phyloP scores from a whole-genome alignment of 345 rosid genomes.

The Brassica incana region DNA sequence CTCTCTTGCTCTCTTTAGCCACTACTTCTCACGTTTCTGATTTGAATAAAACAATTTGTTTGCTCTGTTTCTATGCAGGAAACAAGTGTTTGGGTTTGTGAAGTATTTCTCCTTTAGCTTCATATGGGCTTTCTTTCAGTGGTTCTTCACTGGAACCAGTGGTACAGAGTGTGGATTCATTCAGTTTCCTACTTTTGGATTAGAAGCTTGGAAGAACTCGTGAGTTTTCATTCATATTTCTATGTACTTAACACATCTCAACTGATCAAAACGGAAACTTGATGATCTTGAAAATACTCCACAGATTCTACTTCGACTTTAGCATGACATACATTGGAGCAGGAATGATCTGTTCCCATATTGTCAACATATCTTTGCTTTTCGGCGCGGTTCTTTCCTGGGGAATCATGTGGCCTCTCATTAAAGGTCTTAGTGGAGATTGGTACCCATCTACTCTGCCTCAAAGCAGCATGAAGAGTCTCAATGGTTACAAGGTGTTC shows the following conservation, averaged over 20 bases:
- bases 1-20: not conserved
- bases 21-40: not conserved
- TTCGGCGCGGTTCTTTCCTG: constrained; percentile 83
- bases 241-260: not conserved
- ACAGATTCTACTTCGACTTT: constrained; percentile 92
- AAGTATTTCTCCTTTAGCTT: constrained; percentile 72
- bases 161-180: constrained; percentile 56
- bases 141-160: constrained; percentile 63
- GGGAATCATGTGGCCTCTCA: constrained; percentile 97
- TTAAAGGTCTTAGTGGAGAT: constrained; percentile 62
- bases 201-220: constrained; percentile 68
- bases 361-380: constrained; percentile 80
- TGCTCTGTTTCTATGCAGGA: constrained; percentile 47
- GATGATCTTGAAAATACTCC: constrained; percentile 23
- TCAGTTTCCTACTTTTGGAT: constrained; percentile 79
- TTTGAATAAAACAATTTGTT: not conserved
- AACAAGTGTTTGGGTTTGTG: constrained; percentile 69
- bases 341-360: constrained; percentile 92
- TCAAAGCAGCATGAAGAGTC: constrained; percentile 78
- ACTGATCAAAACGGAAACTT: constrained; percentile 4
- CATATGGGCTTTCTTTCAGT: constrained; percentile 82
- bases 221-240: constrained; percentile 32
- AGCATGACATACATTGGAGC: constrained; percentile 87
- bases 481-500: constrained; percentile 92
- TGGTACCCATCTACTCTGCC: constrained; percentile 62